Base-by-base conservation (phyloP, 2,329 filamentous ascomycete species). In the Arthrobotrys sphaeroides region DNA sequence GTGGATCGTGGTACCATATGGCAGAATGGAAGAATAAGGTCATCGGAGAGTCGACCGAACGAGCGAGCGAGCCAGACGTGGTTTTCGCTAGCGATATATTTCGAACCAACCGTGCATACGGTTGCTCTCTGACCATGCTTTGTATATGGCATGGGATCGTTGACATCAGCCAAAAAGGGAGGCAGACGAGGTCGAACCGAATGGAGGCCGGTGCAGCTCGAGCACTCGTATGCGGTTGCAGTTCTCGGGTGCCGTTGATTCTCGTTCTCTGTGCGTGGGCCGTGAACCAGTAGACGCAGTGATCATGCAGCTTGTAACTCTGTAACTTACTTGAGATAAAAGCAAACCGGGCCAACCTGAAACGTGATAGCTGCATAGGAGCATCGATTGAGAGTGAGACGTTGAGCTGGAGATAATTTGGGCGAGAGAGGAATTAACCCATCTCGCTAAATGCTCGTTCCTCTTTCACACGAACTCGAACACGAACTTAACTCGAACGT, bases 161-260 rank as follows among this genome's bases (percentile, higher is more conserved):
- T 60, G 59, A 72, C 42, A 70, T 72, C 67, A 65, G 59, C 47
- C 67, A 65, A 49, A 69, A 69, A 69, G 53, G 65, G 64, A 60
- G 64, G 18, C 24, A 60, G 42, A 49, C 26, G 51, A 43, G 42
- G 60, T 36, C 47, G 45, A 51, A 66, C 36, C 47, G 53, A 40
- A 16, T 13, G n/a, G 9, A 24, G 12, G n/a, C 7, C 24, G 28
- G 36, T 16, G 42, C n/a, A n/a, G n/a, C n/a, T n/a, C n/a, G n/a
- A n/a, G n/a, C n/a, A 18, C 36, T 68, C 42, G 51, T 70, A 22
- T 70, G 66, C 66, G 66, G 24, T 26, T 65, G 67, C 59, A 28
- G 13, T 12, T 60, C 43, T 69, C 53, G 42, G 65, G 53, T 51
- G 20, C n/a, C 18, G 51, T 3, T 68, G 51, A 18, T 42, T 43